Evolutionary conservation across 352 stramenopile genomes (phyloP).

Genomic region (Pythium apleroticum): DNA sequence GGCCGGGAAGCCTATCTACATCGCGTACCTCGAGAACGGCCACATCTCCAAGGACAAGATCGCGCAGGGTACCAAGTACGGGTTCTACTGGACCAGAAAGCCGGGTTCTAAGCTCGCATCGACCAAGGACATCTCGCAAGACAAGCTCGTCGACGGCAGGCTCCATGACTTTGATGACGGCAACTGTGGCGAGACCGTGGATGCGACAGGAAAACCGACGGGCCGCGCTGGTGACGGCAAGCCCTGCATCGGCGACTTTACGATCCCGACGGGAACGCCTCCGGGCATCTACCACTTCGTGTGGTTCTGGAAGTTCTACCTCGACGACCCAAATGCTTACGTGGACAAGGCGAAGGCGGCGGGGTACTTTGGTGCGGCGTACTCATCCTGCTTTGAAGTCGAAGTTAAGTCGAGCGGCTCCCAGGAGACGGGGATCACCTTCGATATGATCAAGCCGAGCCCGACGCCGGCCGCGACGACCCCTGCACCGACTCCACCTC

Average conservation of each 20-base stretch:
- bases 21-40: constrained; percentile 56
- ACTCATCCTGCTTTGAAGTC: constrained; percentile 69
- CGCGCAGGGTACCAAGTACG: constrained; percentile 52
- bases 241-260: constrained; percentile 58
- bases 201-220: constrained; percentile 41
- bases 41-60: constrained; percentile 76
- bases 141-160: constrained; percentile 48
- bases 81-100: constrained; percentile 64
- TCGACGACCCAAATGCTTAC: constrained; percentile 46
- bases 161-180: constrained; percentile 55
- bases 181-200: constrained; percentile 57
- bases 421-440: neutral
- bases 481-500: constrained; percentile 1
- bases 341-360: constrained; percentile 46
- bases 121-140: constrained; percentile 49
- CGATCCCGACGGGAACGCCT: constrained; percentile 39
- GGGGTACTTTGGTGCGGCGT: constrained; percentile 66
- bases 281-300: constrained; percentile 65
- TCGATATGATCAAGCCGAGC: neutral
- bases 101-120: constrained; percentile 34
- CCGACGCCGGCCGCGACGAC: constrained; percentile 7
- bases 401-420: constrained; percentile 37
- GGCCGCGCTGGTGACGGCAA: constrained; percentile 58
- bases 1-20: constrained; percentile 44
- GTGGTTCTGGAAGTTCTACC: constrained; percentile 75